Conservation (phyloP, 495 filamentous ascomycete species). For the Penicillium dipodomyicola region DNA sequence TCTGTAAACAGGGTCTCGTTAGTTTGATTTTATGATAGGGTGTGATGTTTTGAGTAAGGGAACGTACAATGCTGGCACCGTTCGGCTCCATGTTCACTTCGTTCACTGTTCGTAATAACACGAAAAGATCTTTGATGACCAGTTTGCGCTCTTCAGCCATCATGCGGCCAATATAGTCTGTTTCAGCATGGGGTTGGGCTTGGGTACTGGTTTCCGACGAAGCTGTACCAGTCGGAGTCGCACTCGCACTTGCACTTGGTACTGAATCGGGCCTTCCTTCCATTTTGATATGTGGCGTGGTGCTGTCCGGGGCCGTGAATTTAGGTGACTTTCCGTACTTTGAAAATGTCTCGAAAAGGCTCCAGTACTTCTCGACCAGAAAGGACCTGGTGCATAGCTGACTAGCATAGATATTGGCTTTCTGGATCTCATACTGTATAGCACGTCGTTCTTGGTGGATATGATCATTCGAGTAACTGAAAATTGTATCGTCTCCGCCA, state of each 20-base stretch:
- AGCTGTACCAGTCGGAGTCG: background rate
- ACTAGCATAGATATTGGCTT: constrained; percentile 74
- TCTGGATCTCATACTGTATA: constrained; percentile 80
- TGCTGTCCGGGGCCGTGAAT: constrained; percentile 16
- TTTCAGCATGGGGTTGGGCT: constrained; percentile 35
- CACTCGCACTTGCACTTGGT: background rate
- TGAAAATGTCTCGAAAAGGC: constrained; percentile 55
- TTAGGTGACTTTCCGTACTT: constrained; percentile 30
- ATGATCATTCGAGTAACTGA: constrained; percentile 27
- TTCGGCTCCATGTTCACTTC: constrained; percentile 83
- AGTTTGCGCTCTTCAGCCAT: constrained; percentile 69
- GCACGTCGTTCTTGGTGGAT: constrained; percentile 36
- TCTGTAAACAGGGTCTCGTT: constrained; percentile 26
- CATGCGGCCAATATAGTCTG: constrained; percentile 47
- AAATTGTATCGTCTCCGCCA: constrained; percentile 24
- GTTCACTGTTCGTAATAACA: constrained; percentile 65
- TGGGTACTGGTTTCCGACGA: constrained; percentile 8
- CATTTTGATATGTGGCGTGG: constrained; percentile 18
- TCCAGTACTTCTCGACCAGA: constrained; percentile 79
- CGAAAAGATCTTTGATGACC: constrained; percentile 71
- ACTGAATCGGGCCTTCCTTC: constrained; percentile 14
- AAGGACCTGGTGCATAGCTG: constrained; percentile 73
- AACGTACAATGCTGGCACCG: constrained; percentile 62
- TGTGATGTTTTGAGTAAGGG: background rate
- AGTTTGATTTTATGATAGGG: constrained; percentile 3